phyloP scores from a whole-genome alignment of 2,329 filamentous ascomycete species.

The Lachnellula subtilissima region DNA sequence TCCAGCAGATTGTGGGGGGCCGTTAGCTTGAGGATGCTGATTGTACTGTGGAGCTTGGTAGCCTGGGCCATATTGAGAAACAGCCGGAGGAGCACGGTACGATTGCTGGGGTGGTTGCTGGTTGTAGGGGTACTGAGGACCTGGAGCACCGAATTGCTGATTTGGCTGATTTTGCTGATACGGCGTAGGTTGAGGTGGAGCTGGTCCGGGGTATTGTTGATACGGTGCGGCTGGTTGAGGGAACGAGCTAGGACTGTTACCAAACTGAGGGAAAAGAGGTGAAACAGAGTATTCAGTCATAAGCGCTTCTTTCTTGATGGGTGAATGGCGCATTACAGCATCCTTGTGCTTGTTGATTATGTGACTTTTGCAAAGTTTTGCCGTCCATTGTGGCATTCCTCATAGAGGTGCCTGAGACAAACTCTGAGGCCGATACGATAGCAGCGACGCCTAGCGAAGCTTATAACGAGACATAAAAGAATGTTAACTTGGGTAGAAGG shows the following conservation, averaged over 20 bases:
- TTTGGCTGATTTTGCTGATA: constrained; percentile 19
- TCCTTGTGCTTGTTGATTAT: not conserved
- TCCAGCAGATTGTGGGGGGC: constrained; percentile 15
- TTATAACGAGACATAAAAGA: not conserved
- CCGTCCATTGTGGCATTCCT: not conserved
- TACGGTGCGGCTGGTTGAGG: constrained; percentile 17
- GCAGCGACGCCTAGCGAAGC: constrained; percentile 1
- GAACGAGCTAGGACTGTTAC: constrained; percentile 20
- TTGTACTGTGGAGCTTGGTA: constrained; percentile 9
- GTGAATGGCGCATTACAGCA: not conserved
- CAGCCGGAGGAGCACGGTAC: constrained; percentile 11
- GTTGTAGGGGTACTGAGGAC: constrained; percentile 12
- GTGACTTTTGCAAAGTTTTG: not conserved
- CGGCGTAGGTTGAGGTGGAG: constrained; percentile 11
- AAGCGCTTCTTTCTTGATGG: not conserved
- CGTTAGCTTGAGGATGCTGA: constrained; percentile 11
- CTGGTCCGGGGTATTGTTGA: constrained; percentile 21
- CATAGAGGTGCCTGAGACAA: not conserved
- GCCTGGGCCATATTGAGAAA: constrained; percentile 22
- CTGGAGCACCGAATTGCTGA: constrained; percentile 21
- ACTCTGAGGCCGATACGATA: not conserved
- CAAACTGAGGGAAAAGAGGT: constrained; percentile 2
- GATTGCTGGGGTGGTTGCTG: constrained; percentile 17
- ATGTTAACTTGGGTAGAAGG: not conserved
- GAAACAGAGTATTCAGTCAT: not conserved